Conservation (phyloP, 371 early-diverging fungal genomes). For the Apophysomyces sp. region DNA sequence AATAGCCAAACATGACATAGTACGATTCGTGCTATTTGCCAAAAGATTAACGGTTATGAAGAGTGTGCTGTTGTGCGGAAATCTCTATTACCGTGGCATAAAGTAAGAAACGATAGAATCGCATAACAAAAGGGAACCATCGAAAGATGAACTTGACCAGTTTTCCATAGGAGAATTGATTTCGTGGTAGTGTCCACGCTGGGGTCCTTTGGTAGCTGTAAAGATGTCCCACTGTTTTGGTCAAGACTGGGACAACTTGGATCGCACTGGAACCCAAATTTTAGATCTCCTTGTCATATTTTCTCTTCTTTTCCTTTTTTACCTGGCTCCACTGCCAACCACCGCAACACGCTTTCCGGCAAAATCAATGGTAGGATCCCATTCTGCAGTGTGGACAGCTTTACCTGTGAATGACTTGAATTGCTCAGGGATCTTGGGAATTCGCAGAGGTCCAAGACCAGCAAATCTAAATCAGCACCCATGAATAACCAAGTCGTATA, state of each 20-base stretch:
- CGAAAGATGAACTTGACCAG: slow-evolving; percentile 11
- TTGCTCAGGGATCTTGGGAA: slow-evolving; percentile 51
- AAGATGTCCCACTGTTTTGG: slow-evolving; percentile 36
- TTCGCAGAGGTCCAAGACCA: slow-evolving; percentile 33
- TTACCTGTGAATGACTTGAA: slow-evolving; percentile 48
- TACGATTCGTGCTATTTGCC: slow-evolving; percentile 8
- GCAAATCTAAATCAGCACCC: slow-evolving; percentile 17
- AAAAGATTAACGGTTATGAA: neutral
- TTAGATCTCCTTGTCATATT: neutral
- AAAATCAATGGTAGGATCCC: slow-evolving; percentile 47
- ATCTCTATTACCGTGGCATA: slow-evolving; percentile 5
- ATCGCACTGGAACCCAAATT: slow-evolving; percentile 25
- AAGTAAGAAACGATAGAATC: slow-evolving; percentile 14
- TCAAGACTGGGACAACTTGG: slow-evolving; percentile 53
- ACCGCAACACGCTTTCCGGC: slow-evolving; percentile 48
- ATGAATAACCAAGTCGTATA: neutral
- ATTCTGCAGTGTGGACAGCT: slow-evolving; percentile 47
- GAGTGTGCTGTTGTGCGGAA: neutral
- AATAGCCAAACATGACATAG: slow-evolving; percentile 14
- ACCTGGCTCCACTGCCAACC: slow-evolving; percentile 57
- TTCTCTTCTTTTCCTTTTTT: neutral
- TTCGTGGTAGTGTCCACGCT: slow-evolving; percentile 22
- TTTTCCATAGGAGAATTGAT: slow-evolving; percentile 7
- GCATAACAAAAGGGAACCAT: slow-evolving; percentile 18
- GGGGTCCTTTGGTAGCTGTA: slow-evolving; percentile 60